Percentiles rank a stretch among this genome's conserved stretches.
Evolutionary conservation across 148 eudicot species (phyloP).

Genomic region (Vaccinium vitisidaea): DNA sequence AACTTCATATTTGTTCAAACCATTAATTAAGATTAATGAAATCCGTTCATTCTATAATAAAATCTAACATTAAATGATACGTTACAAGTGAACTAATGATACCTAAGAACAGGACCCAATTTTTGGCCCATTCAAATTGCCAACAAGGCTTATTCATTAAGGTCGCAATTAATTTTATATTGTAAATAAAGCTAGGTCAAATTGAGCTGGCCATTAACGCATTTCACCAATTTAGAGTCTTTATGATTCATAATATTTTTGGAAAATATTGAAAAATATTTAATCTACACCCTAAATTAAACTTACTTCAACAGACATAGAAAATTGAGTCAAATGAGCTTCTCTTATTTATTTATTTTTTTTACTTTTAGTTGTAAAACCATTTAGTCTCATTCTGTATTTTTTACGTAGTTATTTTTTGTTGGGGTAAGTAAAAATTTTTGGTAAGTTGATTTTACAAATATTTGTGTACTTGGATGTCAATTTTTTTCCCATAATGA

Average conservation of each 20-base stretch:
- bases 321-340: too few relatives aligned
- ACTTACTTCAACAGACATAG: too few relatives aligned
- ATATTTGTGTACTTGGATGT: background rate
- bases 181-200: background rate
- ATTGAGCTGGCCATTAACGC: background rate
- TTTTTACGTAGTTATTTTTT: background rate
- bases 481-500: background rate
- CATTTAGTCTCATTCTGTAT: too few relatives aligned
- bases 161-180: background rate
- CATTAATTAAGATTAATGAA: background rate
- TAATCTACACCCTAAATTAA: too few relatives aligned
- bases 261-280: too few relatives aligned
- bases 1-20: background rate
- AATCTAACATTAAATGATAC: background rate
- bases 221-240: background rate
- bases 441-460: background rate
- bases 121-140: background rate
- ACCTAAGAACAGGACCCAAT: too few relatives aligned
- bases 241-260: too few relatives aligned
- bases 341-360: too few relatives aligned
- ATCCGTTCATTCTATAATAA: too few relatives aligned
- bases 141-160: background rate
- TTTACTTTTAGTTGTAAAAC: too few relatives aligned
- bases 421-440: background rate
- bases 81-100: background rate